Base-by-base conservation (phyloP, 768 basidiomycete genomes). In the Postia placenta region DNA sequence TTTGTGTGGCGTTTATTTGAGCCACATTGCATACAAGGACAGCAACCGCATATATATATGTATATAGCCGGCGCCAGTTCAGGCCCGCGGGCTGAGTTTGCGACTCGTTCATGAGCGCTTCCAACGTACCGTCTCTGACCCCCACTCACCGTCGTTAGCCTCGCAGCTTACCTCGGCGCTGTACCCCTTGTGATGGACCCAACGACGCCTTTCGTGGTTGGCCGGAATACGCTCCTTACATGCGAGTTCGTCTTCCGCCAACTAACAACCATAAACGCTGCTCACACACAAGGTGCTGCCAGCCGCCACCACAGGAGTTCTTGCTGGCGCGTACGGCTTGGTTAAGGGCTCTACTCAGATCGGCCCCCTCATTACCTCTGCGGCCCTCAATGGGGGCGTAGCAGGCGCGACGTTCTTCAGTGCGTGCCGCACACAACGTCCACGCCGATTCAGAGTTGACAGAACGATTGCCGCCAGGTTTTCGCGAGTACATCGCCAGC, bases 361-460 rank as follows among this genome's bases (percentile, higher is more conserved):
- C 35, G 71, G 70, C 4, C 58, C 75, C 7, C 64, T 83, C 17
- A 75, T 82, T 25, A 58, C 75, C 11, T 75, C 80, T 30, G 78
- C 90, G 49, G 83, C 80, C 15, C 53, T 87, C 19, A 92, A 92
- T 60, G 80, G 82, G 40, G 81, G 80, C 20, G 68, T 91, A 15
- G 83, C 79, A 9, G 81, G 86, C 5, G 72, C 79, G 7, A 76
- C 81, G 0, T 93, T 93, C 68, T 92, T 93, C 65, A 75, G 92
- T 92, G 51, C 47, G 84, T 69, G 25, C 42, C 22, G 9, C 20
- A 22, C 7, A 22, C 44, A 39, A 6, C 23, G 1, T 1, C 20
- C 25, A 28, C 44, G 36, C 33, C 43, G 6, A 26, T n/a, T n/a
- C n/a, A n/a, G 30, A 7, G 11, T 37, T 36, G 19, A 15, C 38